Base-by-base conservation (phyloP, 2,329 filamentous ascomycete species). In the Tothia fuscella region DNA sequence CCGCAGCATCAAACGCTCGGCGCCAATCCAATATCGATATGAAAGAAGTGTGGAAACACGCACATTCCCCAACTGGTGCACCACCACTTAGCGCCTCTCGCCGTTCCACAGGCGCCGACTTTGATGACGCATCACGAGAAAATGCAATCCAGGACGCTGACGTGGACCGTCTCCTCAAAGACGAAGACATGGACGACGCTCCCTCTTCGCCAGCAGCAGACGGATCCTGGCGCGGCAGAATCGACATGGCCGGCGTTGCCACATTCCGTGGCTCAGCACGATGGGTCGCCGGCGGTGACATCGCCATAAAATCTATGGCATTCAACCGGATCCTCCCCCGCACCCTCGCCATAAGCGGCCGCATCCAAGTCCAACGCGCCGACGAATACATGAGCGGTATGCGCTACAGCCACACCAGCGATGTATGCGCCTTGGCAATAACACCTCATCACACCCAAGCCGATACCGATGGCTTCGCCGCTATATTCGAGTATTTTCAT, bases 361-460 rank as follows among this genome's bases (percentile, higher is more conserved):
- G 91, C 14, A 91, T 98, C 46, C 76, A 83, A 39, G 78, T 85
- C 50, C 73, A 81, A 46, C 82, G 81, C 49, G 91, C 89, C 9
- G 86, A 87, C 43, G 85, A 93, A 47, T 98, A 98, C 53, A 77
- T 98, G 0, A 91, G 86, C 55, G 79, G 85, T 38, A 69, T 96
- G 46, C 78, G 86, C 10, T 93, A 84, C 59, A 89, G 82, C 56
- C 74, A 75, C 40, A 78, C 78, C 38, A 88, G 84, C 2, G 91
- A 96, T 53, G 78, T 98, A 5, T 74, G 86, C 1, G 82, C 96
- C 17, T 74, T 93, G 16, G 76, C 78, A 33, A 63, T 96, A 25
- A 72, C 72, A 14, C 67, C 72, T 2, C 73, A 78, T 1, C 76
- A 80, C 17, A 68, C 78, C 3, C 74, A 77, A 4, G 60, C 66